A percentile compares a stretch with the other conserved stretches of the same genome.
These are phyloP conservation scores for Wickerhamiella cacticola DNA, from an alignment of 805 yeast genomes.

Conservation along the genomic window DNA sequence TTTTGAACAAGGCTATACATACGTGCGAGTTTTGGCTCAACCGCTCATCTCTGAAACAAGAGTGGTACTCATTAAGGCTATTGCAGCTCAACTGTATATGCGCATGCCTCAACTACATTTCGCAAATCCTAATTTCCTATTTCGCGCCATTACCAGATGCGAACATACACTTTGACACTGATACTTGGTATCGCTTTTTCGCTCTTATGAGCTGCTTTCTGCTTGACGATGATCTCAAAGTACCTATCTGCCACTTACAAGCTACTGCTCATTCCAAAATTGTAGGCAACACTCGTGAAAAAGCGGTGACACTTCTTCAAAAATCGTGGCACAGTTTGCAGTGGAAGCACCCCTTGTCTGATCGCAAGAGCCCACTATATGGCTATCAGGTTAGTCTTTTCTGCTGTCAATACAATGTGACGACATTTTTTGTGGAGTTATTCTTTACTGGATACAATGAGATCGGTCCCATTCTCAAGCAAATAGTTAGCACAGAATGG, in stretches of 20 bases:
- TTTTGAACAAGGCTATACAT: not conserved
- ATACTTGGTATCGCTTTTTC: conserved; percentile 4
- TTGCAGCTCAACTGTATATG: not conserved
- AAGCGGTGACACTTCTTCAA: not conserved
- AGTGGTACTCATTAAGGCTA: not conserved
- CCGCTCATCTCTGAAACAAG: not conserved
- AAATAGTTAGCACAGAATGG: conserved; percentile 2
- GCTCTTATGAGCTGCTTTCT: not conserved
- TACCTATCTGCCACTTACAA: not conserved
- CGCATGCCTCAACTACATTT: not conserved
- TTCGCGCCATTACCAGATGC: conserved; percentile 4
- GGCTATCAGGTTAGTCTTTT: conserved; percentile 7
- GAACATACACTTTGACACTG: not conserved
- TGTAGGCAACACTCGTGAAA: not conserved
- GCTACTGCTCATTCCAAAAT: not conserved
- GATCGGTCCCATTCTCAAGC: not conserved
- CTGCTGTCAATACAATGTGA: conserved; percentile 7
- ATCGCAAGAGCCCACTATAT: not conserved
- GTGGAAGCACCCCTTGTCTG: conserved; percentile 1
- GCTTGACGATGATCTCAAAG: not conserved
- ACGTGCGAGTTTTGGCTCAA: conserved; percentile 1
- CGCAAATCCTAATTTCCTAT: not conserved
- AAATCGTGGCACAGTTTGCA: not conserved
- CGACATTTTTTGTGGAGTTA: conserved; percentile 3
- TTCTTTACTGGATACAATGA: not conserved